Evolutionary conservation across 306 rosid species (phyloP).

Genomic region (Pyrus bretschneideri): DNA sequence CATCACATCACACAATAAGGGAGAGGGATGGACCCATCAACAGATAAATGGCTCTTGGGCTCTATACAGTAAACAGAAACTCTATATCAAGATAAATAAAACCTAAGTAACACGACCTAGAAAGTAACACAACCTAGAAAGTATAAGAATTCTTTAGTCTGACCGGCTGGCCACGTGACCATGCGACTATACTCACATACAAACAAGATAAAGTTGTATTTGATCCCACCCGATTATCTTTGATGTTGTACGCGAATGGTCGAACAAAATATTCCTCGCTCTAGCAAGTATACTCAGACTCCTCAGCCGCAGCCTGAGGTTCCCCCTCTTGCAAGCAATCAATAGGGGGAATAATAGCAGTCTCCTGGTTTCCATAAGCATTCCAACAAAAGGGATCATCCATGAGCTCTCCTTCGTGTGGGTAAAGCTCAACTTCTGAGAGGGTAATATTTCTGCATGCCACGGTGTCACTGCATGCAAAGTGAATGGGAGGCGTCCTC

Average conservation of each 20-base stretch:
- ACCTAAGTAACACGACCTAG: neutral
- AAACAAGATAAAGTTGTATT: neutral
- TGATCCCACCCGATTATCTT: no score
- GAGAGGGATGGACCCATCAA: constrained; percentile 10
- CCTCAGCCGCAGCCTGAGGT: constrained; percentile 41
- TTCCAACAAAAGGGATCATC: constrained; percentile 96
- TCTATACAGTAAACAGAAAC: constrained; percentile 17
- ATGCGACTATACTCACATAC: neutral
- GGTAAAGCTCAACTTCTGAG: constrained; percentile 77
- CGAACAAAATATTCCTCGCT: neutral
- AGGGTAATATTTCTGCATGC: constrained; percentile 86
- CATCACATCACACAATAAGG: neutral
- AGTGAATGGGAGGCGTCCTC: constrained; percentile 80
- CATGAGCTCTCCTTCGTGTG: constrained; percentile 64
- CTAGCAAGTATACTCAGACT: constrained; percentile 41
- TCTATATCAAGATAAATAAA: neutral
- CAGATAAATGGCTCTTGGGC: constrained; percentile 15
- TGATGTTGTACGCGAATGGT: no score
- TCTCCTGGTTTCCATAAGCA: constrained; percentile 76
- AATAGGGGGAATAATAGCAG: constrained; percentile 78
- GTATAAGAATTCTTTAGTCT: no score
- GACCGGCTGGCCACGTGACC: neutral
- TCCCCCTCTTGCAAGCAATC: constrained; percentile 73
- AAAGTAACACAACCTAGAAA: no score
- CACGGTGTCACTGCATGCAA: constrained; percentile 80